Evolutionary conservation across 176 grass and related monocot genomes (phyloP).

Genomic region (Avena sativa): DNA sequence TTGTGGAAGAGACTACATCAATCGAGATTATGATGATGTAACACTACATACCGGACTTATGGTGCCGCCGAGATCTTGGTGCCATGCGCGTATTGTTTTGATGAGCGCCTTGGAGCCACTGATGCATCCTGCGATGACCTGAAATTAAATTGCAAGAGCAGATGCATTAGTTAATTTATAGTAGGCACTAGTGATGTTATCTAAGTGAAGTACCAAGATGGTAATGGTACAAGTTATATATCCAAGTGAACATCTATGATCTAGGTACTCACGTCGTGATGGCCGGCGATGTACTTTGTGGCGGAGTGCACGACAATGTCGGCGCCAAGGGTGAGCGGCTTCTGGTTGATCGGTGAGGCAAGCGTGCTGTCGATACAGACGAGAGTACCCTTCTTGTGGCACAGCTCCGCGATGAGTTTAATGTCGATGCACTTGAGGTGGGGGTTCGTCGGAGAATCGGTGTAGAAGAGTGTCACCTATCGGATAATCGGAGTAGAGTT

Average conservation of each 20-base stretch:
- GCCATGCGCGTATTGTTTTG: too few relatives aligned
- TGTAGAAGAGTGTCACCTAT: slow-evolving; percentile 54
- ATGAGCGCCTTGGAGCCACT: too few relatives aligned
- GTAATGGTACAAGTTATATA: too few relatives aligned
- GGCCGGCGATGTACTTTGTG: slow-evolving; percentile 69
- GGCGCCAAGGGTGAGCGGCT: slow-evolving; percentile 60
- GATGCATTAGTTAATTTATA: neutral
- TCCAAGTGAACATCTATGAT: too few relatives aligned
- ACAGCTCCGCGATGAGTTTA: slow-evolving; percentile 36
- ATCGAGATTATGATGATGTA: neutral
- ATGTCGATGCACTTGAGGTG: slow-evolving; percentile 63
- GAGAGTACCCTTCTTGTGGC: slow-evolving; percentile 54
- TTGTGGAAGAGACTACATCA: too few relatives aligned
- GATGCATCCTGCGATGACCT: too few relatives aligned
- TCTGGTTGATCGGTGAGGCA: slow-evolving; percentile 72
- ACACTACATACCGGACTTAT: slow-evolving; percentile 69
- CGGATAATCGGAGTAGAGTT: too few relatives aligned
- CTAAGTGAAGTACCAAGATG: too few relatives aligned
- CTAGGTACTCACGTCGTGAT: slow-evolving; percentile 51
- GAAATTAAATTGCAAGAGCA: neutral
- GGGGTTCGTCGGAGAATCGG: slow-evolving; percentile 66
- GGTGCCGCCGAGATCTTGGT: neutral
- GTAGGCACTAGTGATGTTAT: too few relatives aligned
- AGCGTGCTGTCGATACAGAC: slow-evolving; percentile 75
- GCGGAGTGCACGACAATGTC: slow-evolving; percentile 44